Conservation (phyloP, 345 rosid species). For the Syzygium aqueum region DNA sequence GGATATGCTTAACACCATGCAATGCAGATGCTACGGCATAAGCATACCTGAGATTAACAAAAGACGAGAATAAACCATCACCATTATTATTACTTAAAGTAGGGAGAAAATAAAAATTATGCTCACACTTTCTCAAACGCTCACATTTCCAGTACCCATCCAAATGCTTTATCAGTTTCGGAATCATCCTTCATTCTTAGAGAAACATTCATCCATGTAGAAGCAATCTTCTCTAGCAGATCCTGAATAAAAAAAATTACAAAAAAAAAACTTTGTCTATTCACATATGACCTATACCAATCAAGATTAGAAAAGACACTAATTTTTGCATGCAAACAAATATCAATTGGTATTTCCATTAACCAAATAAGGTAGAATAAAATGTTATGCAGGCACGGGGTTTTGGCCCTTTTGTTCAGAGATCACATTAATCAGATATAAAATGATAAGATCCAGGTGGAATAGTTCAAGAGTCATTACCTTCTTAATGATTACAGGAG, state of each 20-base stretch:
- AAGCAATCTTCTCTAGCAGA: slow-evolving; percentile 74
- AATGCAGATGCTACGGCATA: slow-evolving; percentile 96
- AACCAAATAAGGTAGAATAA: background rate
- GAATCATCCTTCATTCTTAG: slow-evolving; percentile 87
- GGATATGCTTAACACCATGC: slow-evolving; percentile 83
- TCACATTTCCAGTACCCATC: slow-evolving; percentile 99
- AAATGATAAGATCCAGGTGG: background rate
- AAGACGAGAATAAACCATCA: background rate
- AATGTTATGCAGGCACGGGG: background rate
- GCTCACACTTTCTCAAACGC: slow-evolving; percentile 8
- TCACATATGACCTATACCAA: background rate
- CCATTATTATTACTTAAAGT: background rate
- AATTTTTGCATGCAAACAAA: background rate
- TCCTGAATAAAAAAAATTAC: slow-evolving; percentile 33
- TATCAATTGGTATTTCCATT: background rate
- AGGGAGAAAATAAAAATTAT: background rate
- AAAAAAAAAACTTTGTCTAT: background rate
- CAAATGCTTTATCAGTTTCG: slow-evolving; percentile 90
- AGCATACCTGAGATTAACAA: slow-evolving; percentile 57
- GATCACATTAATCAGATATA: background rate
- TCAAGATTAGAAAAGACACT: background rate
- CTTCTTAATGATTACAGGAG: slow-evolving; percentile 45
- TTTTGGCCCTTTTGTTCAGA: background rate
- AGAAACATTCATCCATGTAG: slow-evolving; percentile 98
- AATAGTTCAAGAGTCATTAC: slow-evolving; percentile 2